Conservation (phyloP, 495 filamentous ascomycete species). For the Cercophora newfieldiana region DNA sequence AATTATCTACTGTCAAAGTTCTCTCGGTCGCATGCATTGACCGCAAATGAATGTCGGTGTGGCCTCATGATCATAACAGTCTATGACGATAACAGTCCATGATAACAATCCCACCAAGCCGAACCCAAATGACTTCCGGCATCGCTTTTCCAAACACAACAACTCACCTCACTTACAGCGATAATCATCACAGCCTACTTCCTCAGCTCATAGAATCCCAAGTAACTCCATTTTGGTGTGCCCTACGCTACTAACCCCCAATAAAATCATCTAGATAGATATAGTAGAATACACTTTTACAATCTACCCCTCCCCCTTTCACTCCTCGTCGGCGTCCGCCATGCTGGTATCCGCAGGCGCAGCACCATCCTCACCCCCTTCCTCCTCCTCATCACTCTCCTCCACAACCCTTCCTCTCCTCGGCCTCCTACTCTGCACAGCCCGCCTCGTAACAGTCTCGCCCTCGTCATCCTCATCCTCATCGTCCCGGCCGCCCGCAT, state of each 20-base stretch:
- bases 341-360: slow-evolving; percentile 33
- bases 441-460: slow-evolving; percentile 28
- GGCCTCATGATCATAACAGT: too few relatives aligned
- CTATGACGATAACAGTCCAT: too few relatives aligned
- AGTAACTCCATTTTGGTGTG: not conserved
- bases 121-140: too few relatives aligned
- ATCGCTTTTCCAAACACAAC: too few relatives aligned
- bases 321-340: slow-evolving; percentile 37
- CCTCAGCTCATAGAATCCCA: not conserved
- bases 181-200: too few relatives aligned
- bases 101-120: too few relatives aligned
- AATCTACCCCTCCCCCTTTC: slow-evolving; percentile 26
- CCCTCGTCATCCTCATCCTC: slow-evolving; percentile 49
- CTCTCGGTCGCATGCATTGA: too few relatives aligned
- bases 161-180: too few relatives aligned
- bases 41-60: too few relatives aligned
- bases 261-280: not conserved
- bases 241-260: not conserved
- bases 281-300: slow-evolving; percentile 11
- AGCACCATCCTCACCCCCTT: slow-evolving; percentile 11
- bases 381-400: slow-evolving; percentile 50
- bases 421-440: slow-evolving; percentile 31
- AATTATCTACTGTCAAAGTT: too few relatives aligned
- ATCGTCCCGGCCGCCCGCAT: slow-evolving; percentile 25
- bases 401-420: slow-evolving; percentile 44